Percentiles rank a stretch among this genome's conserved stretches.
phyloP scores from a whole-genome alignment of 495 filamentous ascomycete species.

The Aspergillus sclerotiicarbonarius region DNA sequence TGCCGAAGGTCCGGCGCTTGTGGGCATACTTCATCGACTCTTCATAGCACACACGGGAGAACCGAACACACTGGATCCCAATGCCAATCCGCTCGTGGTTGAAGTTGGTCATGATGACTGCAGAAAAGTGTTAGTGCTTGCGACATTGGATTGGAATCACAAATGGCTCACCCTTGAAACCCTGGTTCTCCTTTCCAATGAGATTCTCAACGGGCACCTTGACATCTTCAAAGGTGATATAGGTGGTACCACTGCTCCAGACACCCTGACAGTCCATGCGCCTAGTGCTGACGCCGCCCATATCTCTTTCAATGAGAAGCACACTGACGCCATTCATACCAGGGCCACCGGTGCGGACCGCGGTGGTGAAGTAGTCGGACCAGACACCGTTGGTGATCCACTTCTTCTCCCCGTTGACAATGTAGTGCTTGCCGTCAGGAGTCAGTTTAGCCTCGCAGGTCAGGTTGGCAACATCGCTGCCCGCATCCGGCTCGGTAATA shows the following conservation, averaged over 20 bases:
- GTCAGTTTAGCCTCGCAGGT: constrained; percentile 92
- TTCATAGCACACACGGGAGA: constrained; percentile 95
- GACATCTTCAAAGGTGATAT: constrained; percentile 96
- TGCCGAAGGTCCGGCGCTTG: constrained; percentile 94
- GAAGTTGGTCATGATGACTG: constrained; percentile 98
- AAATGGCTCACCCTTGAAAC: constrained; percentile 69
- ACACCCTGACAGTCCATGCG: constrained; percentile 99
- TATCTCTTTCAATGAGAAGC: constrained; percentile 80
- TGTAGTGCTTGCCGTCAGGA: constrained; percentile 96
- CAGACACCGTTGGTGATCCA: constrained; percentile 99
- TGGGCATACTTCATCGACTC: constrained; percentile 93
- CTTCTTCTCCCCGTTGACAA: constrained; percentile 99
- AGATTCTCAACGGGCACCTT: constrained; percentile 98
- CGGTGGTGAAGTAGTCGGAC: constrained; percentile 95
- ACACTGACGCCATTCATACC: constrained; percentile 92
- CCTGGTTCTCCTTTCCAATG: constrained; percentile 95
- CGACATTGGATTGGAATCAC: neutral
- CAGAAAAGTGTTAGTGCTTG: constrained; percentile 13
- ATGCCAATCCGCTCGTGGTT: constrained; percentile 99
- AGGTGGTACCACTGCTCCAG: constrained; percentile 90
- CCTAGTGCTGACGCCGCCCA: constrained; percentile 82
- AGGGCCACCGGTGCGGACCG: constrained; percentile 79
- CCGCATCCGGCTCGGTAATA: constrained; percentile 80
- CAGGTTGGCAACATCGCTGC: constrained; percentile 88
- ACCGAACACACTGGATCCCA: constrained; percentile 94